Conservation (phyloP, 75 land plant species). For the Sequoia sempervirens region DNA sequence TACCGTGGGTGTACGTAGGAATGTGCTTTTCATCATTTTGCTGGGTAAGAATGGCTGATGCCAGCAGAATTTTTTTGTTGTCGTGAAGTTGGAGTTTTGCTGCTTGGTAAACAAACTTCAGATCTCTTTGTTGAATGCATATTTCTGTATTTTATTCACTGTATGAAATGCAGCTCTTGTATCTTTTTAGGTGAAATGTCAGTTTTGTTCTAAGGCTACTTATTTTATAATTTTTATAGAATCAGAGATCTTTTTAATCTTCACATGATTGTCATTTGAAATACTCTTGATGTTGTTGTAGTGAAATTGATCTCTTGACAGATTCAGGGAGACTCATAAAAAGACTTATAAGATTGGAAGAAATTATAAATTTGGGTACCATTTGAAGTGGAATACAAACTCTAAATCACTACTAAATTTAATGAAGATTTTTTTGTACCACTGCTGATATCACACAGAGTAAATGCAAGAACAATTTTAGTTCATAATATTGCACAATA, state of each 20-base stretch:
- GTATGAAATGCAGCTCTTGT: neutral
- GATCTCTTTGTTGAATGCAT: neutral
- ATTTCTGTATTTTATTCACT: neutral
- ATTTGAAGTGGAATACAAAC: neutral
- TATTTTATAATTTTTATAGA: constrained; percentile 1
- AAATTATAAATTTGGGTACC: neutral
- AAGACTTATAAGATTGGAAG: neutral
- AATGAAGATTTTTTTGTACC: neutral
- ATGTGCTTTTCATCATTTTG: constrained; percentile 99
- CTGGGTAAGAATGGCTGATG: constrained; percentile 65
- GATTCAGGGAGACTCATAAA: neutral
- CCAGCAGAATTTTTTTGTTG: neutral
- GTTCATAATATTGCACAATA: neutral
- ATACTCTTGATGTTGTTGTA: neutral
- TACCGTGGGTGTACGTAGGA: constrained; percentile 96
- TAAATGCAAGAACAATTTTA: neutral
- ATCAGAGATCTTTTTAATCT: neutral
- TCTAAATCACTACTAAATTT: neutral
- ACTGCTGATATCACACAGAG: neutral
- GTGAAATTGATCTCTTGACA: neutral
- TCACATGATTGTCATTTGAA: constrained; percentile 1
- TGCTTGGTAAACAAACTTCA: neutral
- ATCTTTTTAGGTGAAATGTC: neutral
- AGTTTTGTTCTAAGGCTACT: neutral
- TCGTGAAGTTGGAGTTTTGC: neutral